Conservation (phyloP, 257 asterid genomes). For the Cinchona pubescens region DNA sequence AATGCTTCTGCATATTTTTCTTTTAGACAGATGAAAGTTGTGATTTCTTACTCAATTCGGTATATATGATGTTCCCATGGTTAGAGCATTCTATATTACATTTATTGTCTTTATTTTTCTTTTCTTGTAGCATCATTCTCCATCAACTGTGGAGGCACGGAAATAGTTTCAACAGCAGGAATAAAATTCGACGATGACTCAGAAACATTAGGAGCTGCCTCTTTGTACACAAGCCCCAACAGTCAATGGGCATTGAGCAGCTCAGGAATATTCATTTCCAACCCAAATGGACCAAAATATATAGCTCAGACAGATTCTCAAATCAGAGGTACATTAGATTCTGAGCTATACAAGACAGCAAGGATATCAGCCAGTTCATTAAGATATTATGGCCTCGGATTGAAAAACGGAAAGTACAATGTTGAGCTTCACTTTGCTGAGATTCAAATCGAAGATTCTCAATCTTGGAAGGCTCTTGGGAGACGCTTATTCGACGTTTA, state of each 20-base stretch:
- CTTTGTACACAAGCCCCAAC: slow-evolving; percentile 38
- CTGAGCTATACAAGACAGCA: slow-evolving; percentile 58
- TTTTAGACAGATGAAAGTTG: no score
- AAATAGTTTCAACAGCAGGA: slow-evolving; percentile 36
- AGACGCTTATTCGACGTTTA: slow-evolving; percentile 54
- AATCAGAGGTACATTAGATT: slow-evolving; percentile 46
- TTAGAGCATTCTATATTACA: no score
- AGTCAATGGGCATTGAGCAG: slow-evolving; percentile 58
- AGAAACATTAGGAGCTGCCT: slow-evolving; percentile 47
- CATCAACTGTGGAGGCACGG: slow-evolving; percentile 56
- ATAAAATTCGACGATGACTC: slow-evolving; percentile 41
- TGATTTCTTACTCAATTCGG: no score
- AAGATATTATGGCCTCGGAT: slow-evolving; percentile 60
- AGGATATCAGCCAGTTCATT: slow-evolving; percentile 49
- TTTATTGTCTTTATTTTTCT: not conserved
- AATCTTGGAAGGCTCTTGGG: slow-evolving; percentile 60
- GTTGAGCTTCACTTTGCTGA: slow-evolving; percentile 63
- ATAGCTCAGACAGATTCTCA: slow-evolving; percentile 47
- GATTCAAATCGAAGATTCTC: slow-evolving; percentile 51
- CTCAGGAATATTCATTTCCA: slow-evolving; percentile 47
- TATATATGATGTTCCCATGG: no score
- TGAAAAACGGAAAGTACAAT: slow-evolving; percentile 44
- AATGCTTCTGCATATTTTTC: no score
- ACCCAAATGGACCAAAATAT: slow-evolving; percentile 40
- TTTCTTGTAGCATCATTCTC: slow-evolving; percentile 47